Evolutionary conservation across 345 rosid genomes (phyloP).

Genomic region (Firmiana major): DNA sequence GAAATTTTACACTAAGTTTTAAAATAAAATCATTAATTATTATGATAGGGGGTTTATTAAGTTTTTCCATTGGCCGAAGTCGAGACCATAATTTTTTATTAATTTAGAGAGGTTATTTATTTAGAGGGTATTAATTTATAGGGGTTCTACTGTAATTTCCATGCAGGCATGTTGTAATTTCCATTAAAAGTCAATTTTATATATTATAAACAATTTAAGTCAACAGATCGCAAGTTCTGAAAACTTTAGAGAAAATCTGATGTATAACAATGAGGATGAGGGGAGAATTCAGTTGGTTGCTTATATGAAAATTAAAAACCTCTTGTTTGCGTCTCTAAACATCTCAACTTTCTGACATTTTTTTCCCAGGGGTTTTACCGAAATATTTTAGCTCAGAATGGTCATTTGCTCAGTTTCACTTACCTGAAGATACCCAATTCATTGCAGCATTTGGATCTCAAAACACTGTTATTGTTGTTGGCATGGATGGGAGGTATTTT

Average conservation of each 20-base stretch:
- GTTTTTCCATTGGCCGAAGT: too few relatives aligned
- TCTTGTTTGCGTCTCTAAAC: background rate
- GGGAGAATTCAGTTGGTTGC: background rate
- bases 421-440: slow-evolving; percentile 68
- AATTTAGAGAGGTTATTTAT: too few relatives aligned
- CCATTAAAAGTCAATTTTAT: background rate
- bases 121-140: too few relatives aligned
- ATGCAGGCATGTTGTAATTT: background rate
- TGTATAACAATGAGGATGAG: background rate
- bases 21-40: too few relatives aligned
- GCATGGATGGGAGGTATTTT: slow-evolving; percentile 83
- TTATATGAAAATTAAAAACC: background rate
- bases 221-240: background rate
- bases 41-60: too few relatives aligned
- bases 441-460: slow-evolving; percentile 83
- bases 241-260: background rate
- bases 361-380: slow-evolving; percentile 69
- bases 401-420: slow-evolving; percentile 89
- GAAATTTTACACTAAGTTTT: too few relatives aligned
- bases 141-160: too few relatives aligned
- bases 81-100: too few relatives aligned
- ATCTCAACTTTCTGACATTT: slow-evolving; percentile 7
- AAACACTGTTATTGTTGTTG: slow-evolving; percentile 62
- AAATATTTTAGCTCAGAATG: slow-evolving; percentile 96
- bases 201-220: slow-evolving; percentile 6